Base-by-base conservation (phyloP, 768 basidiomycete species). In the Boletus tylopilopsis region DNA sequence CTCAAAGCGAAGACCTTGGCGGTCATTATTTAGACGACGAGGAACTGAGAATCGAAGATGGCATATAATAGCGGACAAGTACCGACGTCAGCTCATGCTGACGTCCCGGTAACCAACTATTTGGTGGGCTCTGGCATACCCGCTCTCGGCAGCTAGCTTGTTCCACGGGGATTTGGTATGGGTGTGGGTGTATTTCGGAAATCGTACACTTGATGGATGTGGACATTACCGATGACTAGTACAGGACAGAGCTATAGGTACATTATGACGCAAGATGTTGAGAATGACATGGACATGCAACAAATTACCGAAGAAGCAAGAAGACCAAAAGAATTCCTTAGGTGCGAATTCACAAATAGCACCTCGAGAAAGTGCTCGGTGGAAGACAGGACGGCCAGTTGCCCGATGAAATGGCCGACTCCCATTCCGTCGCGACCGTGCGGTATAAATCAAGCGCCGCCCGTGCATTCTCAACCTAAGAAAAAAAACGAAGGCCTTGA, bases 361-460 rank as follows among this genome's bases (percentile, higher is more conserved):
- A 91, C 55, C 87, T 79, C 45, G 89, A 89, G 68, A 87, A 91
- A 9, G 82, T 81, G 66, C 80, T 82, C 1, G 89, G 89, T 30
- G 89, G 87, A 42, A 91, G 77, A 46, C 74, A 73, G 50, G 79
- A 84, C 1, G 89, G 88, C 89, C 89, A 91, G 51, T 82, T 80
- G 10, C 78, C 80, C 27, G 68, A 71, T 13, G 73, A 64, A 37
- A 90, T 73, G 19, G 78, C 73, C 10, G 55, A 62, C 60, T 91
- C 89, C 88, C 89, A 91, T 47, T 82, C 79, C 4, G 68, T 64
- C 4, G 77, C 72, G 50, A 80, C 76, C 13, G 87, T 76, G 47
- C 78, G 75, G 61, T 77, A 79, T 18, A 79, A 58, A 56, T 79
- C 78, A 37, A 78, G 62, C 8, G 73, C 64, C 2, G 79, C 79